These are phyloP conservation scores for Aethionema arabicum DNA, from an alignment of 345 rosid genomes.

Conservation along the genomic window DNA sequence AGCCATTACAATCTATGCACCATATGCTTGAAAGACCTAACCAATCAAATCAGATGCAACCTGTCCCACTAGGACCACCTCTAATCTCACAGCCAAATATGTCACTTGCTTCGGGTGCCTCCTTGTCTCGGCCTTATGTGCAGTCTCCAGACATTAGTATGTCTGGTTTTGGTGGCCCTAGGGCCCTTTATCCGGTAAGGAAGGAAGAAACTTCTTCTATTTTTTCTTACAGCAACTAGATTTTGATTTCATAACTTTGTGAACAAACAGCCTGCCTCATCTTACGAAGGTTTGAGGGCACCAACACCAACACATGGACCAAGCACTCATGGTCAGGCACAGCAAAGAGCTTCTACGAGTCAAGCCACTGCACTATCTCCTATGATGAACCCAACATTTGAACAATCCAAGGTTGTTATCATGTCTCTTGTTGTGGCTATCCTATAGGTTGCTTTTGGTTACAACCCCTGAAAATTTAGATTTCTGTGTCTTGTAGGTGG, in stretches of 20 bases:
- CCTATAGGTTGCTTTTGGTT: conserved; percentile 22
- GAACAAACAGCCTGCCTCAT: conserved; percentile 57
- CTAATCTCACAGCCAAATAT: conserved; percentile 53
- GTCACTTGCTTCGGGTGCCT: conserved; percentile 50
- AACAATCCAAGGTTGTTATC: conserved; percentile 46
- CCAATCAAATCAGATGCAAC: conserved; percentile 55
- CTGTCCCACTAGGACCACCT: conserved; percentile 52
- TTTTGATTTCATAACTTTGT: conserved; percentile 22
- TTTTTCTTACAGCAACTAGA: conserved; percentile 27
- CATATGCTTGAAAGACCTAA: conserved; percentile 62
- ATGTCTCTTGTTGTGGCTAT: conserved; percentile 5
- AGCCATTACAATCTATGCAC: conserved; percentile 61
- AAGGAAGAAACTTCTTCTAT: background rate
- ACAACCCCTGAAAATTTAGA: conserved; percentile 13
- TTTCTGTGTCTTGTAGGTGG: conserved; percentile 28
- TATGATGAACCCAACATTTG: conserved; percentile 44
- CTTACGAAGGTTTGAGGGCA: conserved; percentile 57
- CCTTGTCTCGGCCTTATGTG: conserved; percentile 50
- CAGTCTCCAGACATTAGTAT: conserved; percentile 50
- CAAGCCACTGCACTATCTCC: conserved; percentile 43
- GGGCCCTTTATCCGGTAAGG: conserved; percentile 67
- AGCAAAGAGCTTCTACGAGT: conserved; percentile 44
- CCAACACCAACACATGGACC: conserved; percentile 51
- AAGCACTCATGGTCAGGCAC: conserved; percentile 52
- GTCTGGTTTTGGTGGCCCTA: conserved; percentile 57